Conservation (phyloP, 352 stramenopile genomes). For the Phytophthora kernoviae region DNA sequence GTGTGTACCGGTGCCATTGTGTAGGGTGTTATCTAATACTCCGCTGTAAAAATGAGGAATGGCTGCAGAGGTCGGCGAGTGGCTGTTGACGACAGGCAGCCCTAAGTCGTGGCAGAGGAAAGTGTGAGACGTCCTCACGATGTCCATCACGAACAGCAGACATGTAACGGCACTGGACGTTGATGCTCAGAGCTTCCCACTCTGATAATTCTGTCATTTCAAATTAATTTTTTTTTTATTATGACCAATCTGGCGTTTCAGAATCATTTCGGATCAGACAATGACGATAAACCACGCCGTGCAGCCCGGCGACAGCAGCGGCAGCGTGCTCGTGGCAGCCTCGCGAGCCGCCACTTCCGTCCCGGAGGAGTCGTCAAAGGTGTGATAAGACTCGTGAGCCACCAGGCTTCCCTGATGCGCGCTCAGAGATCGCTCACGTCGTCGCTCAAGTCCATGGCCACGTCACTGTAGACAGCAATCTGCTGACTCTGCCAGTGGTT, state of each 20-base stretch:
- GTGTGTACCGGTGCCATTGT: background rate
- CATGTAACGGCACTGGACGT: no score
- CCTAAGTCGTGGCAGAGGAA: background rate
- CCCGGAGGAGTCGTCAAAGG: slow-evolving; percentile 62
- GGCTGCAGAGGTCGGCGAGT: background rate
- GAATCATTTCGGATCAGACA: background rate
- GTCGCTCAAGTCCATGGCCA: slow-evolving; percentile 70
- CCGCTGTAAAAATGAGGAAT: background rate
- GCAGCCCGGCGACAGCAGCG: slow-evolving; percentile 26
- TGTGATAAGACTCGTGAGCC: slow-evolving; percentile 48
- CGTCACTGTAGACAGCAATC: slow-evolving; percentile 91
- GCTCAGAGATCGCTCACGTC: slow-evolving; percentile 53
- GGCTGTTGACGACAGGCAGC: background rate
- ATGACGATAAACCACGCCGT: slow-evolving; percentile 33
- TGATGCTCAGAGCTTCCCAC: no score
- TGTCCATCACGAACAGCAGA: background rate
- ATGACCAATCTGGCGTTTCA: background rate
- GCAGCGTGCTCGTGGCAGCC: slow-evolving; percentile 36
- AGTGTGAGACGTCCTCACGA: background rate
- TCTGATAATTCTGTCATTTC: background rate
- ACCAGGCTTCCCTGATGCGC: slow-evolving; percentile 27
- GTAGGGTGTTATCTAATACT: background rate
- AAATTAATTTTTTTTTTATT: background rate
- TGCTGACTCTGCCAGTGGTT: slow-evolving; percentile 92
- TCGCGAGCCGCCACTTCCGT: slow-evolving; percentile 56